A percentile compares a stretch with the other conserved stretches of the same genome.
Conservation (phyloP, 148 eudicot species). For the Drosera capensis region DNA sequence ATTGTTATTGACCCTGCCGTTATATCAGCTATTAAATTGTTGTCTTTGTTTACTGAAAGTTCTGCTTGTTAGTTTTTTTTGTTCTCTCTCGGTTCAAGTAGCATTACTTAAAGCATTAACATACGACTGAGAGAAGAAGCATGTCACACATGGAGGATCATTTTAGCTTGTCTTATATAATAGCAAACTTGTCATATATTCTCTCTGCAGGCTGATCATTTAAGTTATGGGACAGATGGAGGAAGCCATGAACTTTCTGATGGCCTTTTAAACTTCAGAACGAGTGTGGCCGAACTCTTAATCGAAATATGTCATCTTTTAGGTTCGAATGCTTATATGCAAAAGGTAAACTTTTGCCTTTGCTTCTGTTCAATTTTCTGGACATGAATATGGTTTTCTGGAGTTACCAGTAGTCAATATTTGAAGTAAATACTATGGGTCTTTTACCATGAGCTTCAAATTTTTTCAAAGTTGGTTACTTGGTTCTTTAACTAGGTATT, state of each 20-base stretch:
- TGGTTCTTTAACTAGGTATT: too few species aligned
- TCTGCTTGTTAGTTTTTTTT: too few species aligned
- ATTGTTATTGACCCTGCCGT: too few species aligned
- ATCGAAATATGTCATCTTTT: conserved; percentile 80
- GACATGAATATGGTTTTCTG: background rate
- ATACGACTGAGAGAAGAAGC: background rate
- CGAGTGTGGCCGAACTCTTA: conserved; percentile 74
- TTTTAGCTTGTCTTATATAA: too few species aligned
- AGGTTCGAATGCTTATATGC: conserved; percentile 41
- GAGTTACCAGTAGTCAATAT: too few species aligned
- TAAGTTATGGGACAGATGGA: conserved; percentile 34
- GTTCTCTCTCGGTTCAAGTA: too few species aligned
- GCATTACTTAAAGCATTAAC: too few species aligned
- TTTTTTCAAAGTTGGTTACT: too few species aligned
- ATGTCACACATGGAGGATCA: background rate
- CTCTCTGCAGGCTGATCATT: conserved; percentile 56
- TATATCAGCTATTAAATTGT: too few species aligned
- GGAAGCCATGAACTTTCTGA: conserved; percentile 64
- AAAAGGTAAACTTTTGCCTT: conserved; percentile 37
- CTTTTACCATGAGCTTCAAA: too few species aligned
- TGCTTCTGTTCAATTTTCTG: background rate
- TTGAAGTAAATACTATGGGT: too few species aligned
- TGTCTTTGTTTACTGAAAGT: too few species aligned
- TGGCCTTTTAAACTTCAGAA: conserved; percentile 70
- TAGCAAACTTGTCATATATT: background rate